Percentiles rank a stretch among this genome's conserved stretches.
Conservation (phyloP, 768 basidiomycete species). For the Leccinellum albellum region DNA sequence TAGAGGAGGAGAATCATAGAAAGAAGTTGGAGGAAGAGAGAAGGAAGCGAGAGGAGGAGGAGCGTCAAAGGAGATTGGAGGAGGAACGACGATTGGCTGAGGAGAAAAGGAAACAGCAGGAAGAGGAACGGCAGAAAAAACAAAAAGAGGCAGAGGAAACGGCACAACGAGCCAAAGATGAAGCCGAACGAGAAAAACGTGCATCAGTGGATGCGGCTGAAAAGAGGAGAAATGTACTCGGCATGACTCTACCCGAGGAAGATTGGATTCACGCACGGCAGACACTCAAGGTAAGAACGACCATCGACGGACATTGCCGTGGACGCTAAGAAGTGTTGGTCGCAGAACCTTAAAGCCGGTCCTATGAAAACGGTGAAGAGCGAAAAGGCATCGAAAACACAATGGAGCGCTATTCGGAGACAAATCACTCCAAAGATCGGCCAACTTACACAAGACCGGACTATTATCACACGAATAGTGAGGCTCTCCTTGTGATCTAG, state of each 20-base stretch:
- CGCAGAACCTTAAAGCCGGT: conserved; percentile 59
- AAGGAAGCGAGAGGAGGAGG: conserved; percentile 45
- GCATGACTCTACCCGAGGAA: conserved; percentile 51
- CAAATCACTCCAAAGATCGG: conserved; percentile 85
- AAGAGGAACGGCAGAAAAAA: conserved; percentile 40
- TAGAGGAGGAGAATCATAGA: conserved; percentile 58
- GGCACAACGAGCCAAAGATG: conserved; percentile 31
- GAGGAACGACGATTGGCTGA: conserved; percentile 43
- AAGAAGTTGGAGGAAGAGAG: conserved; percentile 55
- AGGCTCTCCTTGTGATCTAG: conserved; percentile 26
- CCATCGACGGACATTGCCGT: conserved; percentile 14
- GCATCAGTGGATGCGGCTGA: conserved; percentile 37
- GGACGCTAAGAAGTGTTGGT: conserved; percentile 19
- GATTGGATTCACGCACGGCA: conserved; percentile 63
- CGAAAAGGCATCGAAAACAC: conserved; percentile 48
- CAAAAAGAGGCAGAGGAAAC: conserved; percentile 32
- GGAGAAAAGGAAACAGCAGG: conserved; percentile 39
- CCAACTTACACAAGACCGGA: conserved; percentile 71
- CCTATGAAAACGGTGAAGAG: conserved; percentile 63
- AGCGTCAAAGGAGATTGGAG: conserved; percentile 45
- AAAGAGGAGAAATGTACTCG: conserved; percentile 41
- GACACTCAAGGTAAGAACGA: conserved; percentile 46
- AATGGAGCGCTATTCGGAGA: conserved; percentile 67
- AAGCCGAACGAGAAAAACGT: conserved; percentile 33
- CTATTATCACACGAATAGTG: conserved; percentile 63